A percentile compares a stretch with the other conserved stretches of the same genome.
phyloP scores from a whole-genome alignment of 441 rosid genomes.

The Adansonia grandidieri region DNA sequence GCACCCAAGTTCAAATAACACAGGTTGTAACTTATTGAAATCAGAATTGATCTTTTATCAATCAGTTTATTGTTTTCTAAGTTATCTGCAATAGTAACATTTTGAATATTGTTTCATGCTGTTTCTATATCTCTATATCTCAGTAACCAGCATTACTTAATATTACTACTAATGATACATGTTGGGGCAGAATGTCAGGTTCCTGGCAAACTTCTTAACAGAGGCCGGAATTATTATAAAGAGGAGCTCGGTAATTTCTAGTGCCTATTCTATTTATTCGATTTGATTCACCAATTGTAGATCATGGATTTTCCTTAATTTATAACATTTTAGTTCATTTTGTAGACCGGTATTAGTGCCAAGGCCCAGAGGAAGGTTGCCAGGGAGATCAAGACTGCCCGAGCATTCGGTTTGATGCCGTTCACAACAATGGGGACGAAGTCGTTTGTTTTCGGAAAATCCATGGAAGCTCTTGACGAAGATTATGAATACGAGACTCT shows the following conservation, averaged over 20 bases:
- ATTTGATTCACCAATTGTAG: neutral
- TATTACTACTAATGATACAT: slow-evolving; percentile 14
- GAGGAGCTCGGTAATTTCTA: slow-evolving; percentile 63
- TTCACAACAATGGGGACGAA: slow-evolving; percentile 93
- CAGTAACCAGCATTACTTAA: neutral
- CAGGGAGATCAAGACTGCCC: slow-evolving; percentile 89
- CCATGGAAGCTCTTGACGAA: slow-evolving; percentile 29
- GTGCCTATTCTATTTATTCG: neutral
- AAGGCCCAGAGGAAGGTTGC: slow-evolving; percentile 93
- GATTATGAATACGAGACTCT: slow-evolving; percentile 51
- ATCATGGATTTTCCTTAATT: neutral
- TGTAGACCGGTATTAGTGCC: slow-evolving; percentile 81
- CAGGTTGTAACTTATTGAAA: neutral
- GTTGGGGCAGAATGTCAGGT: slow-evolving; percentile 70
- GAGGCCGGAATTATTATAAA: slow-evolving; percentile 81
- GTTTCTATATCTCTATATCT: neutral
- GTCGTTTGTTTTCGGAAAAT: slow-evolving; percentile 28
- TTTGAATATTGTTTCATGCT: neutral
- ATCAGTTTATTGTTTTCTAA: neutral
- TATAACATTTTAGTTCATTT: slow-evolving; percentile 1
- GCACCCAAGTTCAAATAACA: too few relatives aligned
- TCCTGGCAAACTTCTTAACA: slow-evolving; percentile 76
- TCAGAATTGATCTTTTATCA: too few relatives aligned
- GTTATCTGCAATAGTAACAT: neutral
- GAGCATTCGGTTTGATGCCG: slow-evolving; percentile 87